Conservation (phyloP, 2,329 filamentous ascomycete species). For the Talaromyces verruculosus region DNA sequence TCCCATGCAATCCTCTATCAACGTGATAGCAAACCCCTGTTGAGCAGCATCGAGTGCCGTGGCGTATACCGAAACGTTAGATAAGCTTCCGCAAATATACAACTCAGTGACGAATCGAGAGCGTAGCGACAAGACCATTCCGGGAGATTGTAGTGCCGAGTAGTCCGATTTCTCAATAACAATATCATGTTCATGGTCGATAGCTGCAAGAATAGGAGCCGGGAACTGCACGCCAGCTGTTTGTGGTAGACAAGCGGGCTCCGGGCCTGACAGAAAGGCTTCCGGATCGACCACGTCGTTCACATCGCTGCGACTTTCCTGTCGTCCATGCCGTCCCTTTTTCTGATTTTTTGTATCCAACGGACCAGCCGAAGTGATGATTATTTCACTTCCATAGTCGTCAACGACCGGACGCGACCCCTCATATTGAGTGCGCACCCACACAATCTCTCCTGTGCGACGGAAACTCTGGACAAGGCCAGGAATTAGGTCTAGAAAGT, state of each 20-base stretch:
- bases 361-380: constrained; percentile 42
- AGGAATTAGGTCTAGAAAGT: constrained; percentile 67
- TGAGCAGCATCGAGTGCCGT: constrained; percentile 87
- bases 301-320: background rate
- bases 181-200: constrained; percentile 54
- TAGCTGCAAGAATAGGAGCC: constrained; percentile 50
- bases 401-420: constrained; percentile 59
- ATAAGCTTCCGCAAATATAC: constrained; percentile 82
- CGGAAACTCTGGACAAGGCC: constrained; percentile 72
- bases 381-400: constrained; percentile 49
- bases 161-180: constrained; percentile 73
- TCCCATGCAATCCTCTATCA: constrained; percentile 86
- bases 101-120: constrained; percentile 85
- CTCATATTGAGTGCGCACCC: constrained; percentile 76
- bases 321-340: constrained; percentile 12
- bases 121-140: constrained; percentile 73
- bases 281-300: constrained; percentile 35
- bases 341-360: constrained; percentile 24
- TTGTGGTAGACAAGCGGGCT: constrained; percentile 42
- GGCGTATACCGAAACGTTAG: constrained; percentile 85
- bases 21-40: constrained; percentile 81
- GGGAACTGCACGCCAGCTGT: constrained; percentile 52
- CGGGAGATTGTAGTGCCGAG: constrained; percentile 77
- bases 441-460: constrained; percentile 70
- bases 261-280: constrained; percentile 42